A percentile compares a stretch with the other conserved stretches of the same genome.
Evolutionary conservation across 2,329 filamentous ascomycete genomes (phyloP).

Genomic region (Diaporthe citri): DNA sequence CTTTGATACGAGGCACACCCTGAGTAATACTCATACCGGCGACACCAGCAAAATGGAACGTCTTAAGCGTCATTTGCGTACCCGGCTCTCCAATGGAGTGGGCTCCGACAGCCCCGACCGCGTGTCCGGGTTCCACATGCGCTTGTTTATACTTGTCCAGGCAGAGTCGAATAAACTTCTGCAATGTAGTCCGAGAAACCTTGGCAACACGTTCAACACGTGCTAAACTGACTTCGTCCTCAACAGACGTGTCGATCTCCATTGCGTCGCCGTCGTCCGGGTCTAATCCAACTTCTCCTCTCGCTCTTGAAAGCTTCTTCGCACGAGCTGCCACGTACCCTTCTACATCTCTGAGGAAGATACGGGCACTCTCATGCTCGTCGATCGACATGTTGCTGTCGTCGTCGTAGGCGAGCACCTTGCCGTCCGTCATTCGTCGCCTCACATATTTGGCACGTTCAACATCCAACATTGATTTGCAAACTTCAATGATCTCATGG

Average conservation of each 20-base stretch:
- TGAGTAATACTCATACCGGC: conserved; percentile 99
- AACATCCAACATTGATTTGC: conserved; percentile 74
- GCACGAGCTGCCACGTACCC: conserved; percentile 76
- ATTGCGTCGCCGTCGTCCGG: conserved; percentile 47
- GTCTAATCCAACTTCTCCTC: conserved; percentile 64
- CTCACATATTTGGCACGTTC: conserved; percentile 75
- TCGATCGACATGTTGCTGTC: conserved; percentile 77
- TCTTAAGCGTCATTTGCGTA: conserved; percentile 99
- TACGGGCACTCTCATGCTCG: conserved; percentile 84
- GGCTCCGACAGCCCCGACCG: conserved; percentile 94
- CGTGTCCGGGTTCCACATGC: conserved; percentile 93
- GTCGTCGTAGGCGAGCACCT: conserved; percentile 77
- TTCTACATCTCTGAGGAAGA: conserved; percentile 84
- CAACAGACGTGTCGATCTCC: conserved; percentile 45
- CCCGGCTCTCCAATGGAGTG: conserved; percentile 98
- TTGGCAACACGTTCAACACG: conserved; percentile 82
- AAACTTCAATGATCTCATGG: conserved; percentile 77
- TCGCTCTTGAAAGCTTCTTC: conserved; percentile 68
- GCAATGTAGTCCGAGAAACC: conserved; percentile 80
- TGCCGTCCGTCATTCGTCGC: conserved; percentile 71
- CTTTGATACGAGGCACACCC: conserved; percentile 99
- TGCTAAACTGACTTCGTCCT: conserved; percentile 50
- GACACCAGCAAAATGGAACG: conserved; percentile 99
- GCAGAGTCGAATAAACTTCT: conserved; percentile 83
- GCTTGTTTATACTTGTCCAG: conserved; percentile 92